Base-by-base conservation (phyloP, 164 flowering plant species). In the Liriodendron chinense region DNA sequence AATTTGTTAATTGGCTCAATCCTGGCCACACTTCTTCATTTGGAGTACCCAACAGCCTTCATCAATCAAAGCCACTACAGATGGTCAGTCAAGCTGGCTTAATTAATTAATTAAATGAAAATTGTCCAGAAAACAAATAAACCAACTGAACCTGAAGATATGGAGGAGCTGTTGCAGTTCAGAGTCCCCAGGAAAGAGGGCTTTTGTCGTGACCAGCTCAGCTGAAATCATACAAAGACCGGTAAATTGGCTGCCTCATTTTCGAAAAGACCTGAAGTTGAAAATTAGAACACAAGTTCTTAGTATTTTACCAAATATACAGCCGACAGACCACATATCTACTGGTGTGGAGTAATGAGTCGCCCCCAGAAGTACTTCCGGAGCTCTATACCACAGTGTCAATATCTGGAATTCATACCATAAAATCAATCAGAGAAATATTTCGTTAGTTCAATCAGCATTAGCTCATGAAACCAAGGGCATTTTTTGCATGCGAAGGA, bases 241-340 rank as follows among this genome's bases (percentile, higher is more conserved):
- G 0, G 20, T 20, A 72, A 10, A 47, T 53, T 10, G 18, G 18
- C 59, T 53, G 59, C 59, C 13, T 14, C 16, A 16, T 66, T 28
- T 7, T 66, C 47, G 9, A 3, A 22, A 7, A n/a, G 23, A 9
- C 10, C 13, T 9, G 0, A 1, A 2, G 9, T 8, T 21, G 34
- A 23, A 22, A 28, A 70, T 2, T 34, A 34, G 43, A 34, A 34
- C 43, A 34, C 22, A 7, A 47, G 1, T 6, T 7, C 72, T 3
- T 34, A 34, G 43, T 34, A 34, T 34, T 34, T 34, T 89, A 94
- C 97, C 97, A 82, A 95, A 95, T 62, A 95, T 95, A 59, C 98
- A 95, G 72, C 86, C 98, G 74, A 92, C 97, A 79, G 97, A 93
- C 98, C 98, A 93, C 81, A 92, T 87, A 78, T 95, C 98, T 2